A percentile compares a stretch with the other conserved stretches of the same genome.
phyloP scores from a whole-genome alignment of 352 stramenopile genomes.

The Globisporangium heterothallicum region DNA sequence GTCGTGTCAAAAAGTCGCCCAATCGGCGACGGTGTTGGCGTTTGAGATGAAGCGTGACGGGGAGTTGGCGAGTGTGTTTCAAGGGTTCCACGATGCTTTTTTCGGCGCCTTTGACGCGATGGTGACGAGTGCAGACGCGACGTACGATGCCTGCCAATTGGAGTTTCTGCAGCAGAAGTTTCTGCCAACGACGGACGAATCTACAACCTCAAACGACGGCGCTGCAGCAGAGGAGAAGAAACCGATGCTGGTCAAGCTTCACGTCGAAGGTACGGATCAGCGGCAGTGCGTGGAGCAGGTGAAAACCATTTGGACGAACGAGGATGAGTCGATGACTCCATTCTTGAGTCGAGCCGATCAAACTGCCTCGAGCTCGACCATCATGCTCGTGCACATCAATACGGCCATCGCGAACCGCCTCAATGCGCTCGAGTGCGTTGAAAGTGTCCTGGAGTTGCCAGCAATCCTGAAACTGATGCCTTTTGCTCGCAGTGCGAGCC shows the following conservation, averaged over 20 bases:
- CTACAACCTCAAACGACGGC: background rate
- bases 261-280: constrained; percentile 24
- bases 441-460: constrained; percentile 37
- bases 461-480: constrained; percentile 69
- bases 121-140: constrained; percentile 48
- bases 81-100: constrained; percentile 52
- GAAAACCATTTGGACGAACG: constrained; percentile 24
- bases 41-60: constrained; percentile 30
- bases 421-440: constrained; percentile 39
- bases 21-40: constrained; percentile 25
- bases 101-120: constrained; percentile 64
- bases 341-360: constrained; percentile 49
- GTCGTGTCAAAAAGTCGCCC: constrained; percentile 28
- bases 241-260: constrained; percentile 54
- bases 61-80: constrained; percentile 30
- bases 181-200: constrained; percentile 29
- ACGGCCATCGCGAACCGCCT: constrained; percentile 21
- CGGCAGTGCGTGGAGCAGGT: constrained; percentile 40
- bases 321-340: constrained; percentile 37
- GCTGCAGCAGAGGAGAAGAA: constrained; percentile 11
- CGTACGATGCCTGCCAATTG: constrained; percentile 54
- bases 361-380: constrained; percentile 27
- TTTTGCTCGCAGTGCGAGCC: constrained; percentile 37
- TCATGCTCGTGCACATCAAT: constrained; percentile 55
- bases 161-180: constrained; percentile 61